Base-by-base conservation (phyloP, 2,329 filamentous ascomycete genomes). In the Capronia americana region DNA sequence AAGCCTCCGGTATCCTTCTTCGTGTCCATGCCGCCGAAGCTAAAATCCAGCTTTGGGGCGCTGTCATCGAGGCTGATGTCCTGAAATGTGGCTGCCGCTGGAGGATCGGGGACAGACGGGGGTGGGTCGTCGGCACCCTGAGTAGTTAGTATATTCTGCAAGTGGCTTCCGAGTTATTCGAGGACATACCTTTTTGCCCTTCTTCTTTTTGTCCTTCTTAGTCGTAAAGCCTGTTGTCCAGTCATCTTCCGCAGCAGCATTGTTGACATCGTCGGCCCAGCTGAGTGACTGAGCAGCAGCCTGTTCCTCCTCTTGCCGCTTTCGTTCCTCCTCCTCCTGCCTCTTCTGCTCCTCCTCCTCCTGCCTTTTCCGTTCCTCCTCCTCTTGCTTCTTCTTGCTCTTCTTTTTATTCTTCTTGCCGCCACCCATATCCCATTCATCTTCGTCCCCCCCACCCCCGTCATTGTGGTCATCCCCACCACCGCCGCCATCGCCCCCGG, bases 11-110 rank as follows among this genome's bases (percentile, higher is more conserved):
- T 77, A 55, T 73, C 75, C 38, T 78, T 78, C 26, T 79, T 78
- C n/a, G 75, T 74, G 28, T 75, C 77, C n/a, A 79, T 75, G 57
- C 81, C 80, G 70, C 83, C 84, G 71, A 88, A 83, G 66, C 81
- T 84, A 14, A 87, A 74, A 68, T 88, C 85, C 5, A 87, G 74
- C 63, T 86, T 85, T 1, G 87, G 85, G n/a, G 80, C 82, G 28
- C 78, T 74, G 63, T 89, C 87, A 70, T 88, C 85, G 28, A 92
- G 77, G 72, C 87, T 90, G 70, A 92, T 87, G 30, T 92, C 88
- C 53, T 90, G 84, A 71, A 92, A 91, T n/a, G 83, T 78, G 63
- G 85, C 84, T 51, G 77, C 71, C 12, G 80, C 74, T 26, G 73
- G 71, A 10, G 77, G 74, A 23, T 79, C 78, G 5, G 73, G 74